Evolutionary conservation across 805 yeast species (phyloP).

Genomic region (Middelhovenomyces tepae): DNA sequence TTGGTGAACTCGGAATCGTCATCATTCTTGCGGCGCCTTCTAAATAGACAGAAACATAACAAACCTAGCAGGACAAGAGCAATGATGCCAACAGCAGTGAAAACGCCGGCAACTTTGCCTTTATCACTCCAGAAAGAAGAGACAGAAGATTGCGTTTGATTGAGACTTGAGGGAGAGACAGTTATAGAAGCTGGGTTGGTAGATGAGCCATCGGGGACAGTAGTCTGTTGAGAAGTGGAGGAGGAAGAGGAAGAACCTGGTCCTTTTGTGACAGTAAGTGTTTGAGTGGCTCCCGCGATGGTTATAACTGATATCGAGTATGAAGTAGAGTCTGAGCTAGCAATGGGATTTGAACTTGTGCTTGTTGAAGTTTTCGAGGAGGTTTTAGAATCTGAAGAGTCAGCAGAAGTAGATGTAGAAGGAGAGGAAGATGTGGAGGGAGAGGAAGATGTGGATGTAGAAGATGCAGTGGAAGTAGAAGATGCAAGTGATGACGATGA

Average conservation of each 20-base stretch:
- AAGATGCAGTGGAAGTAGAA: conserved; percentile 13
- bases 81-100: conserved; percentile 68
- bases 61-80: conserved; percentile 36
- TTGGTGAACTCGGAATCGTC: conserved; percentile 7
- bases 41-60: conserved; percentile 35
- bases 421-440: conserved; percentile 11
- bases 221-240: too few species aligned
- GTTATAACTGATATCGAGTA: conserved; percentile 21
- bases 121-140: conserved; percentile 48
- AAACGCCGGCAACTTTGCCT: conserved; percentile 81
- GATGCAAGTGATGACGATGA: conserved; percentile 13
- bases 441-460: conserved; percentile 10
- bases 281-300: conserved; percentile 18
- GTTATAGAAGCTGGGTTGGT: not conserved
- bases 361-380: conserved; percentile 19
- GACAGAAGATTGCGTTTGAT: not conserved
- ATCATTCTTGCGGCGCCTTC: conserved; percentile 19
- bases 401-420: conserved; percentile 7
- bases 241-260: conserved; percentile 9
- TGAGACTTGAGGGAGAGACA: not conserved
- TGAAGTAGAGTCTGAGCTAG: conserved; percentile 14
- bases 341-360: conserved; percentile 16
- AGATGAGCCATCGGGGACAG: not conserved
- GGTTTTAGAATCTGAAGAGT: not conserved
- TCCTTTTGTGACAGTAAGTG: conserved; percentile 16